Conservation (phyloP, 192 early-diverging fungal species). For the Spizellomyces sp. region DNA sequence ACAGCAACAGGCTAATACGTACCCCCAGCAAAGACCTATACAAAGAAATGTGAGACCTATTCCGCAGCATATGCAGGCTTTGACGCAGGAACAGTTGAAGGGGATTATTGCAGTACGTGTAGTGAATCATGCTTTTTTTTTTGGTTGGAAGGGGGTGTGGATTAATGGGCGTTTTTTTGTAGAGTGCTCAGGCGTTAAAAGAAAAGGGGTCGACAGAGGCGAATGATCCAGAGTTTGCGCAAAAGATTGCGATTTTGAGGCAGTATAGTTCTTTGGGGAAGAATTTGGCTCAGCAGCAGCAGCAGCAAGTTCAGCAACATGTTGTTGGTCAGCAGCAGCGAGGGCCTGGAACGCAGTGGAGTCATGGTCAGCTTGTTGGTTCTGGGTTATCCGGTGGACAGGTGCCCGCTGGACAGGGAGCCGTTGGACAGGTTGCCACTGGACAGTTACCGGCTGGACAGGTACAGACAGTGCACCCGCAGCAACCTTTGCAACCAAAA, state of each 20-base stretch:
- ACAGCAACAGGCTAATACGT: no score
- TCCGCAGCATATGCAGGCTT: background rate
- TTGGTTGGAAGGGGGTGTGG: background rate
- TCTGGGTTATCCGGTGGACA: background rate
- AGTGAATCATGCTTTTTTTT: background rate
- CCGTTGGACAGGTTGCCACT: no score
- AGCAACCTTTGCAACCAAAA: background rate
- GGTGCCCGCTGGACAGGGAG: background rate
- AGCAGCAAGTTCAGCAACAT: background rate
- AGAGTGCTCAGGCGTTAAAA: conserved; percentile 56
- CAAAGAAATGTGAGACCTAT: no score
- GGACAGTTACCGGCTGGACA: background rate
- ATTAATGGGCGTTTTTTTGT: background rate
- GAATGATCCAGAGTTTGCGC: conserved; percentile 73
- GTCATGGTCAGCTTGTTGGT: background rate
- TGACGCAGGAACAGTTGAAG: conserved; percentile 11
- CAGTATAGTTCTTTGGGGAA: conserved; percentile 35
- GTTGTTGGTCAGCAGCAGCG: background rate
- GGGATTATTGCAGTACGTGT: conserved; percentile 1
- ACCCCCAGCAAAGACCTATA: no score
- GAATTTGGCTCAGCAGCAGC: conserved; percentile 13
- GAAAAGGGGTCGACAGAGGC: conserved; percentile 74
- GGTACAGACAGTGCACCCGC: background rate
- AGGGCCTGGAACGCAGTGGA: background rate
- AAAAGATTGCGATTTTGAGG: conserved; percentile 64